A percentile compares a stretch with the other conserved stretches of the same genome.
Conservation (phyloP, 2,329 filamentous ascomycete genomes). For the Helicocarpus griseus region DNA sequence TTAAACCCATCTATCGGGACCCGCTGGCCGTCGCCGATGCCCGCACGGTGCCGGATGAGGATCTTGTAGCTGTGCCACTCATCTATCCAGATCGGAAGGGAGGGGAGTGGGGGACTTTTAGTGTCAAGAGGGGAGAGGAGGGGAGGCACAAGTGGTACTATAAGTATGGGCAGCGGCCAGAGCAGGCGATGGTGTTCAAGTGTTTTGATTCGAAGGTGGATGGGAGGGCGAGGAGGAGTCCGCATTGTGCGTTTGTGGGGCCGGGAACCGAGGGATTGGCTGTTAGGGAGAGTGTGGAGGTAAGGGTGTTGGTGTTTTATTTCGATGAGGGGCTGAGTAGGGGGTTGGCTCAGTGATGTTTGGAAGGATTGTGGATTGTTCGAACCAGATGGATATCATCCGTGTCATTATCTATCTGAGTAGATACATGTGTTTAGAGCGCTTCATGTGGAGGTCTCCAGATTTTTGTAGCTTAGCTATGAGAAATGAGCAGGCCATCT, state of each 20-base stretch:
- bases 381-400: background rate
- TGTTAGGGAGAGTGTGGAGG: constrained; percentile 47
- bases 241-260: constrained; percentile 49
- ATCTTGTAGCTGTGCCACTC: constrained; percentile 41
- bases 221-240: constrained; percentile 43
- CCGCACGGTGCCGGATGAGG: constrained; percentile 39
- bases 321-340: constrained; percentile 23
- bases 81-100: constrained; percentile 40
- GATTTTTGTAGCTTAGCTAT: too few relatives aligned
- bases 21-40: constrained; percentile 47
- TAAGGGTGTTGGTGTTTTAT: constrained; percentile 46
- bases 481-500: too few relatives aligned
- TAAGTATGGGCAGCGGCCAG: constrained; percentile 41
- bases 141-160: constrained; percentile 44
- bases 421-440: too few relatives aligned
- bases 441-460: too few relatives aligned
- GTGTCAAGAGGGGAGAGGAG: constrained; percentile 33
- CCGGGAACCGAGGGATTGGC: constrained; percentile 33
- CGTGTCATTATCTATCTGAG: too few relatives aligned
- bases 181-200: constrained; percentile 51
- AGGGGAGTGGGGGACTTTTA: constrained; percentile 39
- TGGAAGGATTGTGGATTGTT: background rate
- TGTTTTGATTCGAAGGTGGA: constrained; percentile 52
- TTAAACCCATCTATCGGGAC: constrained; percentile 43
- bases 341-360: background rate